These are phyloP conservation scores for Isabelozyma rhagii DNA, from an alignment of 805 yeast genomes.

Conservation along the genomic window DNA sequence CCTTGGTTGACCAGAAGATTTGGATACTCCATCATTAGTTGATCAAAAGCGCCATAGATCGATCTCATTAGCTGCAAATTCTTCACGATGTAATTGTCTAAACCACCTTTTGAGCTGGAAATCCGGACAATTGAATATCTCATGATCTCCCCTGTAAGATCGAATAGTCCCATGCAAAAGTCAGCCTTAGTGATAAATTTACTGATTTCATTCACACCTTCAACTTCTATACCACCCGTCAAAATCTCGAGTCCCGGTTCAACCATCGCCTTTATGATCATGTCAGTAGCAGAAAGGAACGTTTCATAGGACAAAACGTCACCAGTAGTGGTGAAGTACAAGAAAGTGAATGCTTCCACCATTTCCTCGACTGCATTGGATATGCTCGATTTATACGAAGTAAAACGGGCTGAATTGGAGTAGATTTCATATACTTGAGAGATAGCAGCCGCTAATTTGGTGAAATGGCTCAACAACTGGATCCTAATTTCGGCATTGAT, in stretches of 20 bases:
- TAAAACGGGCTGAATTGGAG: slow-evolving; percentile 9
- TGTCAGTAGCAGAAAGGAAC: slow-evolving; percentile 5
- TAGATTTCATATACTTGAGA: slow-evolving; percentile 2
- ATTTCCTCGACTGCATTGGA: slow-evolving; percentile 23
- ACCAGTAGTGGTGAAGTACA: slow-evolving; percentile 11
- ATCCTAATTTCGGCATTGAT: slow-evolving; percentile 2
- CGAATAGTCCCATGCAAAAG: slow-evolving; percentile 39
- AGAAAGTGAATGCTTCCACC: slow-evolving; percentile 24
- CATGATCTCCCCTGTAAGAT: slow-evolving; percentile 42
- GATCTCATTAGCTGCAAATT: slow-evolving; percentile 15
- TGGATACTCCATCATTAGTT: slow-evolving; percentile 13
- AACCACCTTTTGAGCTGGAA: slow-evolving; percentile 6
- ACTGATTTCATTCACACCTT: not conserved
- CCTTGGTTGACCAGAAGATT: slow-evolving; percentile 15
- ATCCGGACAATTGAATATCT: slow-evolving; percentile 30
- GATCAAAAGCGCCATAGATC: slow-evolving; percentile 7
- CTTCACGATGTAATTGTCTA: slow-evolving; percentile 6
- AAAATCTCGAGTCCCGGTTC: slow-evolving; percentile 13
- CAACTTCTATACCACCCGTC: slow-evolving; percentile 14
- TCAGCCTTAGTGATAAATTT: slow-evolving; percentile 19
- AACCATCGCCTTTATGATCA: not conserved
- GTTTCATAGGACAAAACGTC: slow-evolving; percentile 9
- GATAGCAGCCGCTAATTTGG: slow-evolving; percentile 7
- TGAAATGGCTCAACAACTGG: slow-evolving; percentile 9
- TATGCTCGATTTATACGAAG: slow-evolving; percentile 14